Evolutionary conservation across 148 eudicot species (phyloP).

Genomic region (Fagopyrum homotropicum): DNA sequence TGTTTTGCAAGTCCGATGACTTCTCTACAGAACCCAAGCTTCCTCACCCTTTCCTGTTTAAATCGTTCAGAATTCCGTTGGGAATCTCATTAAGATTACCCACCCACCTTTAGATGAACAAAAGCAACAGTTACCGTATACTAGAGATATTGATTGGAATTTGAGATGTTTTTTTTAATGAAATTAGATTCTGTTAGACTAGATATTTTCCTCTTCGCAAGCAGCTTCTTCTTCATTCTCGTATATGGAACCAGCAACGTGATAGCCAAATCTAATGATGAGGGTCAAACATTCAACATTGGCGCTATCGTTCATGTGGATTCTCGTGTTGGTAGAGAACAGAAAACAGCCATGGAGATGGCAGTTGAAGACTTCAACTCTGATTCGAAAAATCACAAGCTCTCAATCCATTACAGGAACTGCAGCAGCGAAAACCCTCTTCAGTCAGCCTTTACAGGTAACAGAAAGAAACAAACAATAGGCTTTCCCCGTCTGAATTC

Average conservation of each 20-base stretch:
- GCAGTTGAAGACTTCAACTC: constrained; percentile 10
- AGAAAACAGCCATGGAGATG: constrained; percentile 15
- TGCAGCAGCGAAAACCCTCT: constrained; percentile 4
- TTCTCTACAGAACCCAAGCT: neutral
- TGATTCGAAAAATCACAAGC: constrained; percentile 2
- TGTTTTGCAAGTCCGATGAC: neutral
- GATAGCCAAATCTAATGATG: neutral
- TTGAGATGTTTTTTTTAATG: neutral
- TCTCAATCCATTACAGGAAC: neutral
- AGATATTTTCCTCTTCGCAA: neutral
- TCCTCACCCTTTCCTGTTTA: neutral
- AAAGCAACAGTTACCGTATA: neutral
- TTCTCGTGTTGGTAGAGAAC: constrained; percentile 13
- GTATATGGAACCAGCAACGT: neutral
- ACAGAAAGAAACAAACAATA: neutral
- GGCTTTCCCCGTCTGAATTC: neutral
- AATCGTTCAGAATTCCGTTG: neutral
- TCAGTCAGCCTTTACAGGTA: constrained; percentile 13
- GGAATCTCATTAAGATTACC: neutral
- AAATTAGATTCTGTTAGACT: neutral
- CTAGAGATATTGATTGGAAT: neutral
- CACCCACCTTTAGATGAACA: neutral
- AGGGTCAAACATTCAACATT: neutral
- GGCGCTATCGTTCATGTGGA: constrained; percentile 7
- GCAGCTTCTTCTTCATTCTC: neutral